Conservation (phyloP, 768 basidiomycete species). For the Goffeauzyma gilvescens region DNA sequence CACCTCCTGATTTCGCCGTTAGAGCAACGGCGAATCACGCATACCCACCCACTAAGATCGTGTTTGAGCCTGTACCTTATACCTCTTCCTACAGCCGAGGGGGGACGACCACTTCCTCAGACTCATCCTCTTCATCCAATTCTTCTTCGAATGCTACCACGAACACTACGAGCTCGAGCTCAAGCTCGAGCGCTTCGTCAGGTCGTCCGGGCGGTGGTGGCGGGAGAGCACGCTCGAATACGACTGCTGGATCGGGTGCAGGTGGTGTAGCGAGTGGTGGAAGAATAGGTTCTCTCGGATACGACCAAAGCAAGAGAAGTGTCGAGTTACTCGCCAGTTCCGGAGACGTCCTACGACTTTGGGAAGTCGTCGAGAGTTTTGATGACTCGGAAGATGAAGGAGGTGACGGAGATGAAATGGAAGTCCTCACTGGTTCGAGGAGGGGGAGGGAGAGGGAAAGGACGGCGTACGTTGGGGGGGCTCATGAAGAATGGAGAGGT, state of each 20-base stretch:
- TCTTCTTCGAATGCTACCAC: no score
- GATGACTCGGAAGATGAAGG: slow-evolving; percentile 47
- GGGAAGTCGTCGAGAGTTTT: slow-evolving; percentile 62
- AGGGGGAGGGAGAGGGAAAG: slow-evolving; percentile 36
- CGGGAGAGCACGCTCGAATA: slow-evolving; percentile 39
- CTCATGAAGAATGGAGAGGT: slow-evolving; percentile 22
- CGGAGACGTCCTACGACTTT: slow-evolving; percentile 78
- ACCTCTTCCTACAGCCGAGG: no score
- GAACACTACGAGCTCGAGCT: no score
- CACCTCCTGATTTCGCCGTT: slow-evolving; percentile 54
- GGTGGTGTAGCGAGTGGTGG: slow-evolving; percentile 10
- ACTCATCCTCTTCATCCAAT: no score
- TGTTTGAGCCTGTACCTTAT: slow-evolving; percentile 71
- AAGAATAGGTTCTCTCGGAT: no score
- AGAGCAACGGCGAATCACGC: slow-evolving; percentile 68
- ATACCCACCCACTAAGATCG: slow-evolving; percentile 81
- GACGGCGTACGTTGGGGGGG: slow-evolving; percentile 8
- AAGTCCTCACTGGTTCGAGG: slow-evolving; percentile 49
- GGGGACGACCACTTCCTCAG: no score
- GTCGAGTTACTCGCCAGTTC: slow-evolving; percentile 80
- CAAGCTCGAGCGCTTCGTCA: no score
- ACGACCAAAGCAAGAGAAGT: slow-evolving; percentile 25
- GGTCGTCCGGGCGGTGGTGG: slow-evolving; percentile 45
- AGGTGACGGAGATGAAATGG: slow-evolving; percentile 45
- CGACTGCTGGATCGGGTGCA: slow-evolving; percentile 8